Evolutionary conservation across 345 rosid species (phyloP), one percentile per base, ranked within the genome.

Genomic region (Erucastrum elatum): DNA sequence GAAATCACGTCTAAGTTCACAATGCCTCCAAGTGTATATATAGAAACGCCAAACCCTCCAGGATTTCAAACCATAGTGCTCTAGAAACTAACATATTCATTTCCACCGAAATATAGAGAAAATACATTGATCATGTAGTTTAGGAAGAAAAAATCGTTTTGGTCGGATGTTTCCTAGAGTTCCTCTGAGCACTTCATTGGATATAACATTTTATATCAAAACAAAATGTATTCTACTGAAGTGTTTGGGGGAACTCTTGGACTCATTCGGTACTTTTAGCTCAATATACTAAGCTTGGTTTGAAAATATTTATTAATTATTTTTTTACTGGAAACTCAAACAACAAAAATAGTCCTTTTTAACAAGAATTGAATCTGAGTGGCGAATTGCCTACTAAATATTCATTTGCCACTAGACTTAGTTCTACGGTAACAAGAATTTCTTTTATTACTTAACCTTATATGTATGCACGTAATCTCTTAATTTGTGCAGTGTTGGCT

Each of bases 171-270:
- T 65, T 68, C 78, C 78, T 74, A 67, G 82, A 79, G 78, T 68
- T 79, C 75, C 70, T 74, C 70, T 29, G 78, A 74, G 3, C 75
- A 79, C 78, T 79, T 79, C 75, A 79, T 68, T 74, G 74, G 70
- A 61, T 31, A 73, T 62, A 58, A 9, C 15, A 21, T 68, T 65
- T 15, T 71, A 7, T 6, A 63, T 70, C 3, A 64, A 60, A 59
- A 4, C 12, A 13, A 63, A 34, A 16, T 11, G 76, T 64, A 55
- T 77, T 71, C 51, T 7, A 64, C 66, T 77, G 77, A 79, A 79
- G 77, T 79, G 82, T 79, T 79, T 79, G 74, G 77, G 74, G 82
- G 82, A 79, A 79, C 74, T 79, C 82, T 55, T 15, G 77, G 82
- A 59, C 63, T 78, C 64, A 34, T 66, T 79, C 56, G 72, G 17